Conservation (phyloP, 179 eudicot species). For the Kewa caespitosa region DNA sequence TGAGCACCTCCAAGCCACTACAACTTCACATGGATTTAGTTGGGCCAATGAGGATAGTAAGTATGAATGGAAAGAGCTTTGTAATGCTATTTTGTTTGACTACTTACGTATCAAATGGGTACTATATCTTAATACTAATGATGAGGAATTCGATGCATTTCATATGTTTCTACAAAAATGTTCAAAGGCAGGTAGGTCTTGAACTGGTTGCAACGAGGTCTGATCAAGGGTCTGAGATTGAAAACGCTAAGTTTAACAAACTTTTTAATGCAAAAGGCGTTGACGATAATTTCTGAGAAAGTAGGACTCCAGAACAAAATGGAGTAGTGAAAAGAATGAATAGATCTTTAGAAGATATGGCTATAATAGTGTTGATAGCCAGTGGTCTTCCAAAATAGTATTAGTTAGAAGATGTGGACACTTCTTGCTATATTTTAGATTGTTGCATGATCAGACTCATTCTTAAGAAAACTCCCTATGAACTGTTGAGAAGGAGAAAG, state of each 20-base stretch:
- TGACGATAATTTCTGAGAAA: not conserved
- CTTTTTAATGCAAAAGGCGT: not conserved
- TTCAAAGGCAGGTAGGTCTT: not conserved
- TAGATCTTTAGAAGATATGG: not conserved
- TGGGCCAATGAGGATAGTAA: no score
- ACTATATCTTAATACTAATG: not conserved
- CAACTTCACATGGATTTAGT: not conserved
- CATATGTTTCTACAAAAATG: not conserved
- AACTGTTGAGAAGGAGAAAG: no score
- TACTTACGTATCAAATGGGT: not conserved
- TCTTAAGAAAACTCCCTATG: no score
- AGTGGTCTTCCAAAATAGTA: no score
- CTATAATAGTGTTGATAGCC: not conserved
- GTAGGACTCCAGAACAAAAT: not conserved
- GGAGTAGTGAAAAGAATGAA: no score
- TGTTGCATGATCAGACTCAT: no score
- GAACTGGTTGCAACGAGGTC: not conserved
- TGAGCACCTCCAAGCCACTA: not conserved
- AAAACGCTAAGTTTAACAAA: not conserved
- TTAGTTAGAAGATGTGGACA: no score
- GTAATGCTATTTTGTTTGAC: not conserved
- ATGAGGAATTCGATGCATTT: not conserved
- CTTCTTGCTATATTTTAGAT: no score
- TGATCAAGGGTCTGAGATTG: conserved; percentile 2
- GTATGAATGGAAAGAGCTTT: not conserved